Base-by-base conservation (phyloP, 495 filamentous ascomycete genomes). In the Tuber aestivum region DNA sequence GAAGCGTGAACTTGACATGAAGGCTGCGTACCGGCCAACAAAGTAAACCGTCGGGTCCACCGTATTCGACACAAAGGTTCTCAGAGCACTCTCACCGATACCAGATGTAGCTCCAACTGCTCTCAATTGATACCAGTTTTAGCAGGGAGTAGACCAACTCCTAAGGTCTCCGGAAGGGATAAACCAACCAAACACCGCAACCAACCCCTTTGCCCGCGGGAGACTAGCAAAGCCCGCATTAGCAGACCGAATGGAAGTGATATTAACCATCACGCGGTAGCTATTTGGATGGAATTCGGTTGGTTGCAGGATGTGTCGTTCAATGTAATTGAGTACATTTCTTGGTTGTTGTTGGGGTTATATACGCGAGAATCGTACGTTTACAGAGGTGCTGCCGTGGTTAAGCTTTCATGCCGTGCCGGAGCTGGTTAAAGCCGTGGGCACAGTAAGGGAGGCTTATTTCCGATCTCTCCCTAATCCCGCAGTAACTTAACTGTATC, bases 81-180 rank as follows among this genome's bases (percentile, higher is more conserved):
- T 88, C 74, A 91, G 84, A 10, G 89, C 89, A n/a, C 85, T 78
- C 76, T 89, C 85, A 61, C 89, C 90, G 73, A 93, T 89, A 48
- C 90, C 91, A 45, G 86, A 87, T 0, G 91, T 93, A 38, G 85
- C 91, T 70, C 91, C 90, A 23, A 89, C 89, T 82, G 35, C 7
- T 42, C 41, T 45, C 42, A 35, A 56, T 37, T 2, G 40, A 18
- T 9, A 14, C 42, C 10, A 71, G 75, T 44, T n/a, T n/a, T 14
- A 14, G 35, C 61, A 20, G 20, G 27, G 69, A 37, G n/a, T n/a
- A n/a, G n/a, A n/a, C n/a, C 40, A 71, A 35, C 38, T 48, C 41
- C 21, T 37, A 40, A 41, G 2, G 41, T 16, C 38, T 41, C 16
- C 32, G 23, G 23, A 18, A 2, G 12, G 23, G 27, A 45, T n/a